Conservation (phyloP, 1,284 basidiomycete species). For the Microbotryomycetes sp. region DNA sequence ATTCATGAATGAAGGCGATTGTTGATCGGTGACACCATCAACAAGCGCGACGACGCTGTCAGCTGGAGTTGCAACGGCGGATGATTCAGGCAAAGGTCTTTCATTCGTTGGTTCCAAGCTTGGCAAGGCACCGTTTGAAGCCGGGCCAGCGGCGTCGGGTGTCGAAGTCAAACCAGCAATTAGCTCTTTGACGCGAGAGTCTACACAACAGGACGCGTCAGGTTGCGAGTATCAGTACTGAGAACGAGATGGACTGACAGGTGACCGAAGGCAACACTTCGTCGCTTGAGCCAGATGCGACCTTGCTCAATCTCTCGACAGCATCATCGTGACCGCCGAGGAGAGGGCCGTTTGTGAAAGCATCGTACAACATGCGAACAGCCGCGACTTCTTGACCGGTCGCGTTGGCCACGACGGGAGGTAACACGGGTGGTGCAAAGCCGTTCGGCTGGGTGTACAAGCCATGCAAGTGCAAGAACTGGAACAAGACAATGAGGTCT, state of each 20-base stretch:
- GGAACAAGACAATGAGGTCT: constrained; percentile 37
- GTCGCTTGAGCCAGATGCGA: constrained; percentile 25
- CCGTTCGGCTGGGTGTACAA: constrained; percentile 29
- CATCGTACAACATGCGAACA: constrained; percentile 35
- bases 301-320: constrained; percentile 30
- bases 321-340: constrained; percentile 37
- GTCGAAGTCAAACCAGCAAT: constrained; percentile 37
- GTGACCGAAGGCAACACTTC: constrained; percentile 34
- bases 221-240: constrained; percentile 1
- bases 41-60: constrained; percentile 28
- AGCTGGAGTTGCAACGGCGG: constrained; percentile 40
- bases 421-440: constrained; percentile 31
- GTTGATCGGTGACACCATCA: constrained; percentile 11
- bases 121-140: background rate
- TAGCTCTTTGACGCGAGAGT: constrained; percentile 36
- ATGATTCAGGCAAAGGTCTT: constrained; percentile 38
- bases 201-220: constrained; percentile 15
- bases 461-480: constrained; percentile 39
- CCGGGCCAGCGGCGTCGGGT: constrained; percentile 30
- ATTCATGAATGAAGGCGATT: constrained; percentile 25
- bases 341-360: constrained; percentile 37
- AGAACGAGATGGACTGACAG: constrained; percentile 23
- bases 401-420: constrained; percentile 33
- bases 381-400: constrained; percentile 38
- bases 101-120: background rate